Evolutionary conservation across 2,329 filamentous ascomycete species (phyloP), one percentile per base, ranked within the genome.

Genomic region (Pseudocercospora crystallina): DNA sequence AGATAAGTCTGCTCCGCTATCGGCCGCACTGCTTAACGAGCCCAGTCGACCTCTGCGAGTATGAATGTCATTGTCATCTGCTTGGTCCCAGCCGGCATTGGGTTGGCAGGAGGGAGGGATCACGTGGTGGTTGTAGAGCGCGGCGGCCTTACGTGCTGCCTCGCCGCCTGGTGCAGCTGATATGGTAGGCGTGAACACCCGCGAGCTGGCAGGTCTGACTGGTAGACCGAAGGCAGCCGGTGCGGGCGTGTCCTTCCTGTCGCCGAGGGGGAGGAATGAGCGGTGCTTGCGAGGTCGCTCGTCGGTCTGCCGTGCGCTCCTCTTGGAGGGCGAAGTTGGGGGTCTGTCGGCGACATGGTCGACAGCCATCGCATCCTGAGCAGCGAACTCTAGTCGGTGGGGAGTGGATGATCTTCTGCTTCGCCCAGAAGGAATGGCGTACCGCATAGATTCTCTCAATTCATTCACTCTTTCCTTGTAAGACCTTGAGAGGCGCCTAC

Each of bases 1-100:
- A 17, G 61, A 62, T 43, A 70, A 55, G 33, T 70, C 68, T 47
- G 68, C 66, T 43, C 66, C 68, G 40, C 67, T 69, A 46, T 70
- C 68, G 42, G 66, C 66, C 12, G 68, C 68, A 50, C 64, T 66
- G 54, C 57, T 62, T 13, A 65, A 43, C 20, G 64, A 66, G 5
- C 64, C 64, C 8, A 67, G 32, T 20, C 63, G 62, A 20, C 50
- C 38, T 17, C 65, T 49, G 13, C 61, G 61, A 33, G 49, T 38
- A 41, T 59, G 42, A 31, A 58, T 41, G 40, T 64, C 61, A 8
- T 62, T 55, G 20, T 53, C 32, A 29, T 42, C 34, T 8, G 47
- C 45, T 11, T 41, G 39, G 7, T 48, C 43, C 42, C 47, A 51
- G 17, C 36, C 44, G 9, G 35, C 26, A 13, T 38, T 45, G 20